Percentiles rank a stretch among this genome's conserved stretches.
Conservation (phyloP, 202 grass and related monocot species). For the Digitaria exilis region DNA sequence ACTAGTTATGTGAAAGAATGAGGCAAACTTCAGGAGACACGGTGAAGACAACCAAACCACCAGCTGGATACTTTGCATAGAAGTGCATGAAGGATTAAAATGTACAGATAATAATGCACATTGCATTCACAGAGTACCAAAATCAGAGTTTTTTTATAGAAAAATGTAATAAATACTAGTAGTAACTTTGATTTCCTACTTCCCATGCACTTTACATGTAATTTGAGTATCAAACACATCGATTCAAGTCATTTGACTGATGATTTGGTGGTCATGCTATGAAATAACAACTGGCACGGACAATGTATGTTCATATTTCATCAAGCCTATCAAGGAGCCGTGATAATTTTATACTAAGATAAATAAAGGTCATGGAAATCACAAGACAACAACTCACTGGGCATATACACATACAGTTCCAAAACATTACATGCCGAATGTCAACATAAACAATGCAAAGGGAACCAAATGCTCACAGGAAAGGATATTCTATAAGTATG, state of each 20-base stretch:
- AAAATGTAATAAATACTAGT: neutral
- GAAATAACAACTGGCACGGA: neutral
- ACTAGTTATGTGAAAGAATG: neutral
- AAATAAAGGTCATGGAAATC: neutral
- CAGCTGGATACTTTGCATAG: neutral
- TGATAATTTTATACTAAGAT: neutral
- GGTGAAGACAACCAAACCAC: neutral
- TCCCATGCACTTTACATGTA: neutral
- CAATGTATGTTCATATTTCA: neutral
- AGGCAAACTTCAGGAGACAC: neutral
- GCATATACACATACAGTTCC: neutral
- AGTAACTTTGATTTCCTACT: neutral
- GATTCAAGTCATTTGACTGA: neutral
- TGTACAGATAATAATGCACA: conserved; percentile 3
- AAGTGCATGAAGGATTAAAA: neutral
- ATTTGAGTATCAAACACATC: neutral
- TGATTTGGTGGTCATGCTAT: neutral
- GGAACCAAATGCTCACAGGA: neutral
- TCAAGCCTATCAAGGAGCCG: neutral
- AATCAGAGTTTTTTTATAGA: neutral
- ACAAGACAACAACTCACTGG: neutral
- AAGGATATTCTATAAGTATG: neutral
- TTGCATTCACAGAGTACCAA: neutral
- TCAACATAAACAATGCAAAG: conserved; percentile 14
- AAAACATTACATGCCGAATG: neutral